A percentile compares a stretch with the other conserved stretches of the same genome.
phyloP scores from a whole-genome alignment of 129 eudicot genomes.

The Tagetes erecta region DNA sequence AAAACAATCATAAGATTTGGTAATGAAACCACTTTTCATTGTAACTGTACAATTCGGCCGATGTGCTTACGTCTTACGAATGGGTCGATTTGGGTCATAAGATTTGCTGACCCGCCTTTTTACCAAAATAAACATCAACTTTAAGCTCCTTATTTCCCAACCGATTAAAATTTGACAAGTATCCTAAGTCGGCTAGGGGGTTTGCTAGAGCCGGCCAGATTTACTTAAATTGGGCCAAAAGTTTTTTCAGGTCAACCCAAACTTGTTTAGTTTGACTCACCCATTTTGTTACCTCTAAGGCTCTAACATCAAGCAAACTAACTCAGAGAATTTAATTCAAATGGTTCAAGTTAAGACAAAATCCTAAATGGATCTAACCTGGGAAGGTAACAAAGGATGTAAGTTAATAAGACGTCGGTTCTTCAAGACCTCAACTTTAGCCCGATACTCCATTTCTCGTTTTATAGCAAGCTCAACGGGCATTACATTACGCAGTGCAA shows the following conservation, averaged over 20 bases:
- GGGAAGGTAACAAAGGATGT: slow-evolving; percentile 38
- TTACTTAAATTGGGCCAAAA: background rate
- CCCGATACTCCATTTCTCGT: slow-evolving; percentile 51
- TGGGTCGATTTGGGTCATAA: background rate
- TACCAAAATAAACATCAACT: no score
- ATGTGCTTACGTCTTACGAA: background rate
- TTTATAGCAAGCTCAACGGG: slow-evolving; percentile 47
- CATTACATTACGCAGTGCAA: slow-evolving; percentile 41
- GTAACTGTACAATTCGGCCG: background rate
- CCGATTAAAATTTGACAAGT: no score
- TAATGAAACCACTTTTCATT: background rate
- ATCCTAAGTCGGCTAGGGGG: no score
- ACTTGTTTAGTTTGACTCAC: background rate
- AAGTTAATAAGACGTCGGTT: slow-evolving; percentile 26
- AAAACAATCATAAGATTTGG: background rate
- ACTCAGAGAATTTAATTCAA: slow-evolving; percentile 7
- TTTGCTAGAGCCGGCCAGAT: no score
- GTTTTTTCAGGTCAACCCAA: background rate
- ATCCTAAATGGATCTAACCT: slow-evolving; percentile 30
- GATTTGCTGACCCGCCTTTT: no score
- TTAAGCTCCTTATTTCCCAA: no score
- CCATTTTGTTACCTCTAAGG: background rate
- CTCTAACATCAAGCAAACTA: slow-evolving; percentile 9
- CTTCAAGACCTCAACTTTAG: slow-evolving; percentile 36
- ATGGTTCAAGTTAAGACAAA: background rate